These are phyloP conservation scores for Rhexocercosporidium sp. DNA, from an alignment of 2,329 filamentous ascomycete genomes.

Conservation along the genomic window DNA sequence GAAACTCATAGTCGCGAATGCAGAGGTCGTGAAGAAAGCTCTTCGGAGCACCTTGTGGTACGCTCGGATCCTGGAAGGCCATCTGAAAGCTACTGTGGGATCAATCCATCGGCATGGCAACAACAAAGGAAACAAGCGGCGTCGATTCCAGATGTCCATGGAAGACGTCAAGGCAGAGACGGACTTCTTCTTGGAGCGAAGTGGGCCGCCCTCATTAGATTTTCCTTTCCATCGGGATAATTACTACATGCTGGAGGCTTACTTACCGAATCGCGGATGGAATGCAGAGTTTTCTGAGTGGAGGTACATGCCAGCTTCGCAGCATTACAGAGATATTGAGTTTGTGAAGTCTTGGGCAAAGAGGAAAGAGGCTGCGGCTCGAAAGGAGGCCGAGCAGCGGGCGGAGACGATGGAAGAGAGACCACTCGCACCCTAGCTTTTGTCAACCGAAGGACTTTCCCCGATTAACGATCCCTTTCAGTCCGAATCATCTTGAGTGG, in stretches of 20 bases:
- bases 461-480: not conserved
- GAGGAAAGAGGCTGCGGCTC: slow-evolving; percentile 13
- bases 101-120: slow-evolving; percentile 53
- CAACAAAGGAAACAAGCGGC: slow-evolving; percentile 54
- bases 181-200: slow-evolving; percentile 56
- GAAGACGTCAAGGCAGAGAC: slow-evolving; percentile 52
- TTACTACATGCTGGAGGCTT: slow-evolving; percentile 64
- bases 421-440: not conserved
- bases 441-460: not conserved
- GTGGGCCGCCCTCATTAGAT: slow-evolving; percentile 56
- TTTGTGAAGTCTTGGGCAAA: slow-evolving; percentile 26
- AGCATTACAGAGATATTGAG: slow-evolving; percentile 29
- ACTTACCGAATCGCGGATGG: slow-evolving; percentile 62
- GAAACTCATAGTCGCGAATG: slow-evolving; percentile 50
- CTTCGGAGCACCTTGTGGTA: slow-evolving; percentile 55
- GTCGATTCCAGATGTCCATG: slow-evolving; percentile 51
- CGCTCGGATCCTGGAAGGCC: slow-evolving; percentile 53
- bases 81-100: slow-evolving; percentile 52
- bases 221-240: slow-evolving; percentile 61
- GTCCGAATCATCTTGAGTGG: not conserved
- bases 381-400: not conserved
- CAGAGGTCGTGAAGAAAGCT: slow-evolving; percentile 51
- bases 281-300: slow-evolving; percentile 50
- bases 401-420: not conserved
- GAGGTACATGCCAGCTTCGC: slow-evolving; percentile 48